phyloP scores from a whole-genome alignment of 169 alveolate genomes.

The Cryptosporidium canis region DNA sequence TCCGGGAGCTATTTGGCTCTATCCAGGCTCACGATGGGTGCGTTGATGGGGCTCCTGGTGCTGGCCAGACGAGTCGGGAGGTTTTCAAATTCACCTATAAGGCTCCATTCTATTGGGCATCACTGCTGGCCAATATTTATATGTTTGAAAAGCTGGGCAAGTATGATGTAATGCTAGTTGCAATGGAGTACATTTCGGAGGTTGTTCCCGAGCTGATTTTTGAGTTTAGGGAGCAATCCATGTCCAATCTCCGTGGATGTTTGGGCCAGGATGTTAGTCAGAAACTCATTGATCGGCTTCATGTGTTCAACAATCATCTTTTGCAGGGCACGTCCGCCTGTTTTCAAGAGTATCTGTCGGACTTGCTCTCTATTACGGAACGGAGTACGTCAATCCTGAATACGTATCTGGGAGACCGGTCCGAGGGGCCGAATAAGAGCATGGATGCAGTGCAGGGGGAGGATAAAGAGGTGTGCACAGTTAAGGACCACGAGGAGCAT shows the following conservation, averaged over 20 bases:
- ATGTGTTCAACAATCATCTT: slow-evolving; percentile 14
- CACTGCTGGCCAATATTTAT: slow-evolving; percentile 1
- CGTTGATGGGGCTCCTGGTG: neutral
- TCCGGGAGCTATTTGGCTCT: neutral
- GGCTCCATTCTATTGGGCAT: slow-evolving; percentile 54
- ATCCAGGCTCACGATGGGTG: neutral
- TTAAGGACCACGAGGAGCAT: neutral
- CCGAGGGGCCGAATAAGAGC: neutral
- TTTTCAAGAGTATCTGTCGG: slow-evolving; percentile 60
- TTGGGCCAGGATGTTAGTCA: neutral
- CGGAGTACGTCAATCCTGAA: neutral
- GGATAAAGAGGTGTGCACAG: neutral
- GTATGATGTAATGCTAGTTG: neutral
- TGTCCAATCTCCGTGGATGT: neutral
- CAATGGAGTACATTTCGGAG: slow-evolving; percentile 57
- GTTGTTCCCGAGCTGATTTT: slow-evolving; percentile 50
- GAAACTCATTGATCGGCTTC: neutral
- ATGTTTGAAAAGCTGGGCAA: slow-evolving; percentile 3
- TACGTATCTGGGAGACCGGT: neutral
- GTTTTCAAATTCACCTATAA: slow-evolving; percentile 6
- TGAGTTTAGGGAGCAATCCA: neutral
- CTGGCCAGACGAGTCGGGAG: neutral
- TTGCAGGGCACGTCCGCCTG: neutral
- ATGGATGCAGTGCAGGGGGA: neutral
- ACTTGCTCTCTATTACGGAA: slow-evolving; percentile 21